Base-by-base conservation (phyloP, 441 rosid species). In the Aquilaria agallochum region DNA sequence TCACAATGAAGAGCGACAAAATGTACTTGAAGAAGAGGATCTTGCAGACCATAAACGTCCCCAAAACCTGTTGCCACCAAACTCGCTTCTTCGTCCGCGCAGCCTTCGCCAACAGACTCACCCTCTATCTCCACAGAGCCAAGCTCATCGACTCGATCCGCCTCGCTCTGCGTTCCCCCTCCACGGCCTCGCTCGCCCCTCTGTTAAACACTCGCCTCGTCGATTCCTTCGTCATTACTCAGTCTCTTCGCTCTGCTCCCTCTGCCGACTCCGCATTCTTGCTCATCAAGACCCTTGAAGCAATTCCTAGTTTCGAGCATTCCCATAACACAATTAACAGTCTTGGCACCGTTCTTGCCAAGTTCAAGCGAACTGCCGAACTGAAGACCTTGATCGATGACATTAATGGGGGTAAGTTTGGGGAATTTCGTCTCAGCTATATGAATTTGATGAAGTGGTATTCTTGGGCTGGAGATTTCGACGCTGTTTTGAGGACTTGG, bases 361-460 rank as follows among this genome's bases (percentile, higher is more conserved):
- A 76, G 80, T 87, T 76, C 2, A 70, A 74, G 8, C 73, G 80
- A 50, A 69, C 47, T 50, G 64, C 62, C 4, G 90, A 86, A 69
- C 84, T 94, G 53, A 75, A 70, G 1, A 72, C 78, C 20, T 72
- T 94, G 36, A 69, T 89, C 44, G 67, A 62, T 50, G 77, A 80
- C 34, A 69, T 89, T 67, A 63, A 74, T 54, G 77, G 67, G 12
- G 84, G 92, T 11, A 80, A 63, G 59, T 85, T 77, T 73, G 53
- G 64, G 5, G 60, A 74, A 50, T 78, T 71, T 67, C 76, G 69
- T 3, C 78, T 86, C 74, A 84, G 83, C 71, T 83, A 73, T 61
- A 85, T 89, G 97, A 82, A 89, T 53, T 82, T 87, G 51, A 55
- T 94, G 83, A 78, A 75, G 56, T 83, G 91, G 90, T 84, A 87